Conservation (phyloP, 768 basidiomycete species). For the Mrakia frigida region DNA sequence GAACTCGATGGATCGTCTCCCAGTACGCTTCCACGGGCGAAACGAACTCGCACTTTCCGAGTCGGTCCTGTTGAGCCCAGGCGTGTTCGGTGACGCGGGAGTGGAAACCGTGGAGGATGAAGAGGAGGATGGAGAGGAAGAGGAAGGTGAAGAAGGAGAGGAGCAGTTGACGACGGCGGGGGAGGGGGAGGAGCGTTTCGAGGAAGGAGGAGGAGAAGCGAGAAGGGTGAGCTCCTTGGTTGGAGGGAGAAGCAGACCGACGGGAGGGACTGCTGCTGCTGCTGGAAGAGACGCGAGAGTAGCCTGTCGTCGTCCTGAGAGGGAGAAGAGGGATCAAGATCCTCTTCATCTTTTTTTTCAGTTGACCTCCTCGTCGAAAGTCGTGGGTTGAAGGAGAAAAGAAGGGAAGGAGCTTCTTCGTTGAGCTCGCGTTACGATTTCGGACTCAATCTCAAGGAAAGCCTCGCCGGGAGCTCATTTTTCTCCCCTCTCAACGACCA, state of each 20-base stretch:
- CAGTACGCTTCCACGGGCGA: not conserved
- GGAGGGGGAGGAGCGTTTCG: not conserved
- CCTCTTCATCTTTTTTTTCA: too few relatives aligned
- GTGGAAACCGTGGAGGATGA: not conserved
- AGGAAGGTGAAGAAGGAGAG: not conserved
- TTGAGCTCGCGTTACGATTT: too few relatives aligned
- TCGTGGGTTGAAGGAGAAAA: not conserved
- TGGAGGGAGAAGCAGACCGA: not conserved
- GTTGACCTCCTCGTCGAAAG: too few relatives aligned
- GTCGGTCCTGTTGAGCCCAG: not conserved
- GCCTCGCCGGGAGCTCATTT: too few relatives aligned
- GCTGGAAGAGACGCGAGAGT: not conserved
- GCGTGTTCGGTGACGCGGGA: not conserved
- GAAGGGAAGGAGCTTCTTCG: too few relatives aligned
- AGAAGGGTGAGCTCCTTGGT: not conserved
- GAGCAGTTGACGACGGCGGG: not conserved
- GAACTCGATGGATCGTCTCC: not conserved
- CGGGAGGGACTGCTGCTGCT: too few relatives aligned
- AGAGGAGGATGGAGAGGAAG: not conserved
- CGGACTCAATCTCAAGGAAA: too few relatives aligned
- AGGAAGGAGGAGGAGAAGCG: not conserved
- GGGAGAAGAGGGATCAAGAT: not conserved
- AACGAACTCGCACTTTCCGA: constrained; percentile 1
- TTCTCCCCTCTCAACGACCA: too few relatives aligned
- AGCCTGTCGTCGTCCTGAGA: not conserved